Conservation (phyloP, 768 basidiomycete species). For the Gelatoporia subvermispora region DNA sequence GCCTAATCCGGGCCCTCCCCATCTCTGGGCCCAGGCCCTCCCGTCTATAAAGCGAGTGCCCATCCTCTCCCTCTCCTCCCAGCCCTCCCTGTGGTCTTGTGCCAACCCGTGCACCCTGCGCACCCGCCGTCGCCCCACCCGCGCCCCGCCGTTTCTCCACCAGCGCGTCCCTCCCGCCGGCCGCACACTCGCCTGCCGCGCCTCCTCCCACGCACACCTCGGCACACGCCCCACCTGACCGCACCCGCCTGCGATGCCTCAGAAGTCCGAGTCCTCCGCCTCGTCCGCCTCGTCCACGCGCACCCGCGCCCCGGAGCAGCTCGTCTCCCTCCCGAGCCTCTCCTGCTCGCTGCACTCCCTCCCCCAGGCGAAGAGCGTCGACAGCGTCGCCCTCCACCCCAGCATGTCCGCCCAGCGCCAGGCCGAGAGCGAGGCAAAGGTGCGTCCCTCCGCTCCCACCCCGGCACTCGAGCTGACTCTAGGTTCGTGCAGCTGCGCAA, state of each 20-base stretch:
- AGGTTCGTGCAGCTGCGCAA: slow-evolving; percentile 52
- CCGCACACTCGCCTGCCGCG: slow-evolving; percentile 14
- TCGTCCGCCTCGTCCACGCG: slow-evolving; percentile 33
- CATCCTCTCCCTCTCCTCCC: slow-evolving; percentile 17
- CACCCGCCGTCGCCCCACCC: slow-evolving; percentile 1
- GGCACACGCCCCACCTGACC: slow-evolving; percentile 6
- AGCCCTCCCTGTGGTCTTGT: slow-evolving; percentile 11
- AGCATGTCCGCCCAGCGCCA: slow-evolving; percentile 60
- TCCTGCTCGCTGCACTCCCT: slow-evolving; percentile 64
- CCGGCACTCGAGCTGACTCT: slow-evolving; percentile 2
- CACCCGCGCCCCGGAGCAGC: slow-evolving; percentile 43
- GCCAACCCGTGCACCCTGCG: neutral
- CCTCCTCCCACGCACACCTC: slow-evolving; percentile 3
- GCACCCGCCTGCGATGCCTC: slow-evolving; percentile 10
- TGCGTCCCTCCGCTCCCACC: slow-evolving; percentile 22
- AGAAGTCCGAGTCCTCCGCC: slow-evolving; percentile 20
- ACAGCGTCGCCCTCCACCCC: slow-evolving; percentile 61
- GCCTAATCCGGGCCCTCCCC: no score
- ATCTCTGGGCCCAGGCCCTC: slow-evolving; percentile 12
- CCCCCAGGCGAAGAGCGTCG: slow-evolving; percentile 68
- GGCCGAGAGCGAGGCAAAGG: slow-evolving; percentile 75
- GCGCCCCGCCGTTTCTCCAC: neutral
- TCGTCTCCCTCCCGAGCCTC: slow-evolving; percentile 71
- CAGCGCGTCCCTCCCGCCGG: slow-evolving; percentile 1
- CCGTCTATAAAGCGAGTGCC: slow-evolving; percentile 25